Evolutionary conservation across 768 basidiomycete species (phyloP).

Genomic region (Hortiboletus flavorubellus): DNA sequence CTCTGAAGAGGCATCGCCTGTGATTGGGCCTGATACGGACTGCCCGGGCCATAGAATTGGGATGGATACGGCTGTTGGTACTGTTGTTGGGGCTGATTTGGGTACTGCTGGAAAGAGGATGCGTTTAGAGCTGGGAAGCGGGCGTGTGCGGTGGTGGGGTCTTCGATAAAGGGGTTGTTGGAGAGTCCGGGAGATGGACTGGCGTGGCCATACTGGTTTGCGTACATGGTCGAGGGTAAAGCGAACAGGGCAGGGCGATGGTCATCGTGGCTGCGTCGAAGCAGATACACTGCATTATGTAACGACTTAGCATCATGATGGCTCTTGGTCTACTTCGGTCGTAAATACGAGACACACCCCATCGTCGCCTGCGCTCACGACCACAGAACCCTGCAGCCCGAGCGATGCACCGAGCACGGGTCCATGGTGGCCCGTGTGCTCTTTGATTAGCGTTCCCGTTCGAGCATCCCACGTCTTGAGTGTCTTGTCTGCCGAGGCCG

Average conservation of each 20-base stretch:
- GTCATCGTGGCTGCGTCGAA: not conserved
- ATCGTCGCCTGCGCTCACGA: slow-evolving; percentile 91
- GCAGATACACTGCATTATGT: slow-evolving; percentile 18
- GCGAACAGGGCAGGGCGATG: not conserved
- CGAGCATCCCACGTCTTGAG: slow-evolving; percentile 93
- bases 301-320: slow-evolving; percentile 2
- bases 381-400: slow-evolving; percentile 63
- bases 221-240: slow-evolving; percentile 34
- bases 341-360: slow-evolving; percentile 81
- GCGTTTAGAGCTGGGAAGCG: slow-evolving; percentile 65
- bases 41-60: slow-evolving; percentile 13
- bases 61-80: slow-evolving; percentile 34
- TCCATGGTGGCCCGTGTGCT: slow-evolving; percentile 80
- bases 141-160: slow-evolving; percentile 43
- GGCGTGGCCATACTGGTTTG: slow-evolving; percentile 36
- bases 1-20: slow-evolving; percentile 20
- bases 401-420: slow-evolving; percentile 75
- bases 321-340: slow-evolving; percentile 41
- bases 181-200: slow-evolving; percentile 28
- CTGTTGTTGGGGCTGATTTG: slow-evolving; percentile 32
- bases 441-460: slow-evolving; percentile 70
- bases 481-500: slow-evolving; percentile 83
- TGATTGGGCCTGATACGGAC: slow-evolving; percentile 15
- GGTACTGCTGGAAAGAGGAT: slow-evolving; percentile 21
- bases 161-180: slow-evolving; percentile 71